Conservation (phyloP, 106 monocot genomes). For the Vanilla planifolia region DNA sequence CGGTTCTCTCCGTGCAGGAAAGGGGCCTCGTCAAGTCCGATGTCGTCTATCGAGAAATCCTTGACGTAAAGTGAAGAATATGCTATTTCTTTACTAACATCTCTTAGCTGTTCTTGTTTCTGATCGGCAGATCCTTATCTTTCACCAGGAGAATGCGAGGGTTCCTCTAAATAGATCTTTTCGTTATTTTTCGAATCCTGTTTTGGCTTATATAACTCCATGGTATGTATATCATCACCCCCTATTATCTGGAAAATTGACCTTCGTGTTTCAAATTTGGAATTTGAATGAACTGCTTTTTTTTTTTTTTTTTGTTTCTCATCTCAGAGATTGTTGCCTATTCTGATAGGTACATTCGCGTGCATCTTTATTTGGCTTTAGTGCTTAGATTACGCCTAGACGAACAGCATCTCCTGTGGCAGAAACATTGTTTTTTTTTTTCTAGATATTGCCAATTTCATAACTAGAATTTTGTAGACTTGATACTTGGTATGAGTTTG, state of each 20-base stretch:
- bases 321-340: too few relatives aligned
- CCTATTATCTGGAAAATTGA: neutral
- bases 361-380: too few relatives aligned
- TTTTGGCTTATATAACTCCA: conserved; percentile 90
- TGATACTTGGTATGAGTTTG: too few relatives aligned
- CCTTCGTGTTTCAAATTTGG: neutral
- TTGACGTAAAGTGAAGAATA: conserved; percentile 35
- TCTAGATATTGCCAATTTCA: too few relatives aligned
- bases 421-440: too few relatives aligned
- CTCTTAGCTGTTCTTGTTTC: neutral
- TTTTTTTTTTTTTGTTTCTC: neutral
- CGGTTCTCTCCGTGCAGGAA: conserved; percentile 39
- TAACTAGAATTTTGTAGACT: too few relatives aligned
- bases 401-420: too few relatives aligned
- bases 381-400: too few relatives aligned
- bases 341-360: too few relatives aligned
- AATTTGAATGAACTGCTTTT: neutral
- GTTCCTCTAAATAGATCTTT: conserved; percentile 33
- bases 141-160: conserved; percentile 45
- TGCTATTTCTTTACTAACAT: neutral
- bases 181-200: conserved; percentile 63
- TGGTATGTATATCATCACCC: conserved; percentile 35
- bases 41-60: conserved; percentile 49
- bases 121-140: neutral
- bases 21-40: conserved; percentile 59